A percentile compares a stretch with the other conserved stretches of the same genome.
phyloP scores from a whole-genome alignment of 2,329 filamentous ascomycete genomes.

The Beauveria bassiana region DNA sequence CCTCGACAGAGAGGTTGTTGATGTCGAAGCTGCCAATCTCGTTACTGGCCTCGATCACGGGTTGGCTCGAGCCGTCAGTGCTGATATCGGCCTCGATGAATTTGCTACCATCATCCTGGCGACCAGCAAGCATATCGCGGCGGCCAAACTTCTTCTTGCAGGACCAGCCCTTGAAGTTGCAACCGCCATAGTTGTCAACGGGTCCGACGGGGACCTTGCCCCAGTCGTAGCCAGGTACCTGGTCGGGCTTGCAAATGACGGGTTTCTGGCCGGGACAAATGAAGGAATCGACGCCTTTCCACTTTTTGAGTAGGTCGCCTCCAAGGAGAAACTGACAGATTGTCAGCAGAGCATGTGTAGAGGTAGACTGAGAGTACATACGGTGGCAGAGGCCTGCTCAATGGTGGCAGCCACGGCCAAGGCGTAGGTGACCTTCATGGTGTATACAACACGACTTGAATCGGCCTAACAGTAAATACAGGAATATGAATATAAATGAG shows the following conservation, averaged over 20 bases:
- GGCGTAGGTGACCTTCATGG: conserved; percentile 45
- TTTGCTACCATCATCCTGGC: conserved; percentile 48
- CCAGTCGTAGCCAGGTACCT: conserved; percentile 68
- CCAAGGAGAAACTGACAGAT: conserved; percentile 11
- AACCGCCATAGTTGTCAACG: conserved; percentile 62
- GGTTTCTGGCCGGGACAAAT: conserved; percentile 62
- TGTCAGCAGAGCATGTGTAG: conserved; percentile 7
- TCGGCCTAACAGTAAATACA: conserved; percentile 10
- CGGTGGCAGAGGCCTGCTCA: conserved; percentile 41
- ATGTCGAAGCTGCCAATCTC: conserved; percentile 60
- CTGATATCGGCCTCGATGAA: conserved; percentile 51
- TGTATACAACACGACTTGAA: conserved; percentile 18
- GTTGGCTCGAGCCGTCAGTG: conserved; percentile 23
- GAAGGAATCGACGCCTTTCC: conserved; percentile 40
- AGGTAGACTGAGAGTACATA: conserved; percentile 19
- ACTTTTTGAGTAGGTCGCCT: conserved; percentile 14
- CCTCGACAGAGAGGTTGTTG: conserved; percentile 61
- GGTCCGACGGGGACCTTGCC: conserved; percentile 49
- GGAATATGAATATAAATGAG: conserved; percentile 16
- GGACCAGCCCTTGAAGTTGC: conserved; percentile 65
- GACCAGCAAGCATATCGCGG: conserved; percentile 44
- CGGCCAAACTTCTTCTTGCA: conserved; percentile 54
- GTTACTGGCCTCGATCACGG: conserved; percentile 23
- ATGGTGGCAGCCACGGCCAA: conserved; percentile 44
- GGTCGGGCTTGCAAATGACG: conserved; percentile 68